These are phyloP conservation scores for Anthracocystis panici-leucophaei DNA, from an alignment of 1,284 basidiomycete genomes.

Conservation along the genomic window DNA sequence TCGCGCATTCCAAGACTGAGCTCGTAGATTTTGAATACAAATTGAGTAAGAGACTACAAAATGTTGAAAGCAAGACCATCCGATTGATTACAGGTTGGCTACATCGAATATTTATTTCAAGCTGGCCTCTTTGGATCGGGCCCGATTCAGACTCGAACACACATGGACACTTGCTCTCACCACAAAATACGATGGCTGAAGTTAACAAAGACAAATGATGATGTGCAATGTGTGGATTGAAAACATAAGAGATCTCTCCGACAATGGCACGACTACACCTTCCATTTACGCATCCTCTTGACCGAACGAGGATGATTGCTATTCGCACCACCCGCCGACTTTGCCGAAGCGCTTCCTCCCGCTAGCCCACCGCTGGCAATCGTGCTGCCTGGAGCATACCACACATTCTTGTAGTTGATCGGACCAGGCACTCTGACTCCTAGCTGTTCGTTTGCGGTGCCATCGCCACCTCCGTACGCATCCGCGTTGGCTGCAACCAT, in stretches of 20 bases:
- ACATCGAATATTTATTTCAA: no score
- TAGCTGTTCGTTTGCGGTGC: conserved; percentile 18
- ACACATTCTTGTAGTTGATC: conserved; percentile 58
- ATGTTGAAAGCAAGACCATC: no score
- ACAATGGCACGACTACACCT: conserved; percentile 16
- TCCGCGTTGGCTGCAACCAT: conserved; percentile 18
- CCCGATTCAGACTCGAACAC: no score
- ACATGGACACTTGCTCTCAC: no score
- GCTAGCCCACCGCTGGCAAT: conserved; percentile 42
- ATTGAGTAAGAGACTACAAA: no score
- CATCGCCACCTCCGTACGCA: conserved; percentile 5
- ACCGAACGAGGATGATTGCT: conserved; percentile 32
- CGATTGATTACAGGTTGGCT: no score
- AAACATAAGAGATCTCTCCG: background rate
- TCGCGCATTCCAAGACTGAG: no score
- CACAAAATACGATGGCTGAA: background rate
- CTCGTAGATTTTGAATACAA: no score
- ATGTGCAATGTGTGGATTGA: no score
- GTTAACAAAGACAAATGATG: background rate
- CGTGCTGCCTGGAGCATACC: conserved; percentile 53
- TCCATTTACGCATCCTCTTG: conserved; percentile 52
- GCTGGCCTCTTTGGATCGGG: no score
- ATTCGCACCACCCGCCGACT: conserved; percentile 1
- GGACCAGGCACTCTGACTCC: conserved; percentile 42
- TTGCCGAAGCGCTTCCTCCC: conserved; percentile 12